Base-by-base conservation (phyloP, 179 eudicot genomes). In the Gypsophila paniculata region DNA sequence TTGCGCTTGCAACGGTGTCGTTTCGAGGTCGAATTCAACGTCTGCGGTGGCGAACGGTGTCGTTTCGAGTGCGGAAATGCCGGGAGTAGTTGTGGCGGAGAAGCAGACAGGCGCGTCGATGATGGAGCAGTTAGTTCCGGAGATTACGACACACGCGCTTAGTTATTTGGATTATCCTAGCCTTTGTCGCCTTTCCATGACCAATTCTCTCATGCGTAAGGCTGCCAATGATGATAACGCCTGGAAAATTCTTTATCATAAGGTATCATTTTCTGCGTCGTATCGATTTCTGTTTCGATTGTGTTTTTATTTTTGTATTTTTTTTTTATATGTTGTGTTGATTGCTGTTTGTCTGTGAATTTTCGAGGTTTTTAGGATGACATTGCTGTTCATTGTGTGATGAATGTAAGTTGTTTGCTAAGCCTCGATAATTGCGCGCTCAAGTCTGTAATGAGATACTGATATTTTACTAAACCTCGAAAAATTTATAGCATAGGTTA, bases 91-190 rank as follows among this genome's bases (percentile, higher is more conserved):
- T 64, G 68, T 76, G 42, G 74, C 70, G 72, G 90, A 85, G 79
- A 60, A 74, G 76, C 86, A 79, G 80, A 85, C 85, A 0, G 98
- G 93, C 0, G 92, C 88, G 42, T 94, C 97, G 69, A 90, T 94
- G 96, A 91, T 94, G 97, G 99, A 94, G 79, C 96, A 89, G 74
- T 61, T 94, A 73, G 97, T 94, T 48, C 99, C 99, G 68, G 99
- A 94, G 75, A 90, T 94, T 72, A 91, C 91, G 0, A 90, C 94
- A 0, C 99, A 94, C 73, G 94, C 96, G 17, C 81, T 91, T 51
- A 91, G 95, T 71, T 94, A 91, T 68, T 82, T 94, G 85, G 99
- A 91, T 84, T 88, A 83, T 52, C 94, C 89, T 17, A 94, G 97
- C 55, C 85, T 94, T 23, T 94, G 99, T 71, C 77, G 96, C 8